These are phyloP conservation scores for Hypoxylon sp. DNA, from an alignment of 2,329 filamentous ascomycete genomes.

Conservation along the genomic window DNA sequence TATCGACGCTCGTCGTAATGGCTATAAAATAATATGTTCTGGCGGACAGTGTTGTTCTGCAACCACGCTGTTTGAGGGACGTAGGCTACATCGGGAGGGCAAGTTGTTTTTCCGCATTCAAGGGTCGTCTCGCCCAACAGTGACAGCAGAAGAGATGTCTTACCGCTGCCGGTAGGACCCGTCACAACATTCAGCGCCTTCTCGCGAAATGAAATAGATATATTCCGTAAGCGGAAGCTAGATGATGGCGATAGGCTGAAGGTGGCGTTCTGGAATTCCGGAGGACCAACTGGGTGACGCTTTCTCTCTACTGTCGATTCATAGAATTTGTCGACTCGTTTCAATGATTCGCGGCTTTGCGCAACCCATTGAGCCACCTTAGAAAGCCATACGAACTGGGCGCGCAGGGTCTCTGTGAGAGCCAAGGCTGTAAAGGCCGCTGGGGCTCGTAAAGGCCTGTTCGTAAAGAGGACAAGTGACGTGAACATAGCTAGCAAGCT, in stretches of 20 bases:
- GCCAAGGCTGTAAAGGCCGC: constrained; percentile 46
- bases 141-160: constrained; percentile 52
- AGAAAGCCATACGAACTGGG: constrained; percentile 44
- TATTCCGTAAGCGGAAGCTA: constrained; percentile 47
- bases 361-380: constrained; percentile 49
- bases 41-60: constrained; percentile 54
- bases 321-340: constrained; percentile 54
- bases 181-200: constrained; percentile 54
- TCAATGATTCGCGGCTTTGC: constrained; percentile 49
- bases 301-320: constrained; percentile 42
- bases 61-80: constrained; percentile 54
- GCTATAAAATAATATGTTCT: constrained; percentile 54
- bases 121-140: constrained; percentile 51
- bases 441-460: constrained; percentile 28
- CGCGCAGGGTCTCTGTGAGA: constrained; percentile 45
- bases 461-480: constrained; percentile 17
- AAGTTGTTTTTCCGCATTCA: constrained; percentile 45
- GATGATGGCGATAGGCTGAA: constrained; percentile 50
- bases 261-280: constrained; percentile 50
- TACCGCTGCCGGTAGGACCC: constrained; percentile 55
- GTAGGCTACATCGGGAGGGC: constrained; percentile 55
- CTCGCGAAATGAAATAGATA: constrained; percentile 25
- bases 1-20: constrained; percentile 53
- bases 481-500: constrained; percentile 30
- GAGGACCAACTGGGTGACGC: constrained; percentile 51